Percentiles rank a stretch among this genome's conserved stretches.
Conservation (phyloP, 208 protist genomes). For the Leishmania turanica region DNA sequence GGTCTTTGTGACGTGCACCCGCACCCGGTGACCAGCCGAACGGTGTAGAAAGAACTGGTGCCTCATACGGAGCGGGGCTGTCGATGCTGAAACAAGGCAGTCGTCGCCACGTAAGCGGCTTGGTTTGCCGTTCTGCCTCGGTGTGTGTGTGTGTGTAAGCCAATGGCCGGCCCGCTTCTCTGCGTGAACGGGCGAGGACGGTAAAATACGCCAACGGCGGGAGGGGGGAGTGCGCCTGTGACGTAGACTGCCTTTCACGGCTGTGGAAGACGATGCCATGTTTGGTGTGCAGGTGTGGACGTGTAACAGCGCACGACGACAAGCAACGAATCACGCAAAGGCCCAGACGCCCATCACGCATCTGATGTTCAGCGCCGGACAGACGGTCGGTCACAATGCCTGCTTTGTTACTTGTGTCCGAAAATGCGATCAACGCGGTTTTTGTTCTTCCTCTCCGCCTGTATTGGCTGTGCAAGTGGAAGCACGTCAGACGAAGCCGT, state of each 20-base stretch:
- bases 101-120: neutral
- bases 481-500: neutral
- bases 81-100: neutral
- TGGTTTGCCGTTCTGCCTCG: neutral
- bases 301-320: neutral
- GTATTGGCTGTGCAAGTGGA: neutral
- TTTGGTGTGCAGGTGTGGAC: neutral
- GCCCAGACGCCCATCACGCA: neutral
- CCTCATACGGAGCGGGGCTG: neutral
- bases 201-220: neutral
- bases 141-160: neutral
- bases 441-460: neutral
- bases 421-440: neutral
- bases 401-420: too few relatives aligned
- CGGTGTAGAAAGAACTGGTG: neutral
- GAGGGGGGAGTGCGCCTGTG: neutral
- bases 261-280: neutral
- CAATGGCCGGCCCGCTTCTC: neutral
- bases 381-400: neutral
- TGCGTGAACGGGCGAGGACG: neutral
- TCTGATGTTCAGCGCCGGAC: neutral
- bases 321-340: neutral
- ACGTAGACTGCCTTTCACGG: neutral
- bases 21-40: constrained; percentile 16
- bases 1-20: constrained; percentile 67